Percentiles rank a stretch among this genome's conserved stretches.
phyloP scores from a whole-genome alignment of 2,329 filamentous ascomycete genomes.

The Nectriaceae sp. region DNA sequence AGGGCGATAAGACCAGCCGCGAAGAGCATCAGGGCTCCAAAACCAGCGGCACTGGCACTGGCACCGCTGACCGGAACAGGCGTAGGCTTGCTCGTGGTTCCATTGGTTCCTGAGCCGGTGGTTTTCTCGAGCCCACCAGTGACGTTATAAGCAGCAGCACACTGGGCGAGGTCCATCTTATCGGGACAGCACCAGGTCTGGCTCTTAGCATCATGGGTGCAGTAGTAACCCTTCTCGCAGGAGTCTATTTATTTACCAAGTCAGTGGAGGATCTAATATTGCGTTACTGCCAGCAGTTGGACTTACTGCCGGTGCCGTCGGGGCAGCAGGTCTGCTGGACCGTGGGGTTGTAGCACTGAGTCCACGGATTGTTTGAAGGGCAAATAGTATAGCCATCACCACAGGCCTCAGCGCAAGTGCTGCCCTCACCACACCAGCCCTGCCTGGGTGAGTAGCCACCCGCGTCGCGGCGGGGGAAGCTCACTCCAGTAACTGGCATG shows the following conservation, averaged over 20 bases:
- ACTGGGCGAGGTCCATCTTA: constrained; percentile 52
- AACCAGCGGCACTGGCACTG: constrained; percentile 34
- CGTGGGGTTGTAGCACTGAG: constrained; percentile 60
- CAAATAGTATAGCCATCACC: constrained; percentile 52
- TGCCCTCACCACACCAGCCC: constrained; percentile 49
- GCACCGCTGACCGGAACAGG: constrained; percentile 14
- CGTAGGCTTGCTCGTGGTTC: constrained; percentile 27
- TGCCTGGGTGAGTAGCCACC: constrained; percentile 52
- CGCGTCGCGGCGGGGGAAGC: constrained; percentile 45
- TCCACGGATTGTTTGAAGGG: constrained; percentile 46
- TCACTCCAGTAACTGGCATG: constrained; percentile 40
- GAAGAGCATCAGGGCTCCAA: constrained; percentile 38
- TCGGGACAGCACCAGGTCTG: constrained; percentile 64
- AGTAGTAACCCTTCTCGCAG: constrained; percentile 63
- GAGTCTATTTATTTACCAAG: constrained; percentile 46
- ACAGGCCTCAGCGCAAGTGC: constrained; percentile 57
- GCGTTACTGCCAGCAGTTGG: too few relatives aligned
- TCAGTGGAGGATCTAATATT: too few relatives aligned
- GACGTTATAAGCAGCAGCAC: constrained; percentile 55
- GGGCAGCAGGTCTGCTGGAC: constrained; percentile 59
- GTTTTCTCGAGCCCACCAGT: constrained; percentile 45
- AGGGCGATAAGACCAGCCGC: constrained; percentile 39
- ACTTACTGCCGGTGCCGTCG: constrained; percentile 58
- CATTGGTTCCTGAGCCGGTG: too few relatives aligned
- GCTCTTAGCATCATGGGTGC: constrained; percentile 52